Evolutionary conservation across 2,329 filamentous ascomycete genomes (phyloP).

Genomic region (Penicillium nordicum): DNA sequence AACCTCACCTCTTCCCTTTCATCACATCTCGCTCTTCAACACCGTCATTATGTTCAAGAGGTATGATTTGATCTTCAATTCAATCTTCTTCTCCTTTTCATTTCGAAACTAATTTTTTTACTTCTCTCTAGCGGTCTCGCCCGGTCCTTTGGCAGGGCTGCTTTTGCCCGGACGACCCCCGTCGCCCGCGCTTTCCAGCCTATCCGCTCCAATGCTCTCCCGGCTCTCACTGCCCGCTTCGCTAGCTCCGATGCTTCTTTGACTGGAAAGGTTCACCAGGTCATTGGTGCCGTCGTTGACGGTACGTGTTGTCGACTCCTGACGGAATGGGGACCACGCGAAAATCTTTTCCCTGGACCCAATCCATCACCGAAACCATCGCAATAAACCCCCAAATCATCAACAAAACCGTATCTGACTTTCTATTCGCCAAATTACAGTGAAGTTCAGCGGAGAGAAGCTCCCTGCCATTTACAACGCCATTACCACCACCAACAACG

Average conservation of each 20-base stretch:
- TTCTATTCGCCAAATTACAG: conserved; percentile 49
- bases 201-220: conserved; percentile 56
- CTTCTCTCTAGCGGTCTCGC: conserved; percentile 57
- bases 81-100: conserved; percentile 22
- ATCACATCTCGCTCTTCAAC: conserved; percentile 42
- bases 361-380: conserved; percentile 36
- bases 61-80: conserved; percentile 41
- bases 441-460: conserved; percentile 94
- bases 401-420: conserved; percentile 30
- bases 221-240: conserved; percentile 59
- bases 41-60: conserved; percentile 60
- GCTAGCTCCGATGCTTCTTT: conserved; percentile 57
- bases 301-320: conserved; percentile 58
- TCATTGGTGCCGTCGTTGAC: conserved; percentile 99
- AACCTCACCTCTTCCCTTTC: conserved; percentile 20
- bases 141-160: conserved; percentile 61
- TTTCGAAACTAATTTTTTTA: conserved; percentile 33
- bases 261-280: conserved; percentile 68
- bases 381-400: conserved; percentile 28
- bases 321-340: conserved; percentile 25
- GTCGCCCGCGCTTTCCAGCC: conserved; percentile 56
- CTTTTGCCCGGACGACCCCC: conserved; percentile 55
- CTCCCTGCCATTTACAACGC: conserved; percentile 98
- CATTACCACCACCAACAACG: conserved; percentile 84
- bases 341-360: conserved; percentile 45